Conservation (phyloP, 495 filamentous ascomycete genomes). For the Penicillium steckii region DNA sequence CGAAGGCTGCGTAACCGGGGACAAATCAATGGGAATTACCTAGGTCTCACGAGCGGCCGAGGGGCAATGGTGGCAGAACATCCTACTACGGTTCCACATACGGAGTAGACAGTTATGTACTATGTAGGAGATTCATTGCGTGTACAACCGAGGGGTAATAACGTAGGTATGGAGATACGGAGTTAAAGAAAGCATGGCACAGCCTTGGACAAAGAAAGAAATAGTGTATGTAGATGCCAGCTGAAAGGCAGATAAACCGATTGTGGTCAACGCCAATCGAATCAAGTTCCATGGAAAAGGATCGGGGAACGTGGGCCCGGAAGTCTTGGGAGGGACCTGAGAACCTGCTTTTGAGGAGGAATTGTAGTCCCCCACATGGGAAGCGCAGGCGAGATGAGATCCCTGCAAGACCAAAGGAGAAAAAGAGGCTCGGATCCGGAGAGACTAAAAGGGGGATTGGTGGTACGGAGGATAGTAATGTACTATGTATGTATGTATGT, state of each 20-base stretch:
- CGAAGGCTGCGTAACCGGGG: slow-evolving; percentile 12
- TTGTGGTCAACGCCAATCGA: slow-evolving; percentile 1
- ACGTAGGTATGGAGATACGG: too few relatives aligned
- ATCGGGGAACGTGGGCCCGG: slow-evolving; percentile 18
- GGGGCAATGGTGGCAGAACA: slow-evolving; percentile 1
- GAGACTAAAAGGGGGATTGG: background rate
- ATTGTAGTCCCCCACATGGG: slow-evolving; percentile 25
- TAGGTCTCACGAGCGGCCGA: slow-evolving; percentile 17
- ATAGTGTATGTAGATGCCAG: background rate
- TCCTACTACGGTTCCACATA: too few relatives aligned
- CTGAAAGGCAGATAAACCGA: background rate
- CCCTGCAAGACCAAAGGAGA: slow-evolving; percentile 23
- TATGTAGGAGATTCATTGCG: slow-evolving; percentile 1
- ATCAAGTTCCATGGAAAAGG: slow-evolving; percentile 14
- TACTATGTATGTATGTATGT: too few relatives aligned
- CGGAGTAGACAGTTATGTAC: background rate
- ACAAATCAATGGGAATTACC: slow-evolving; percentile 17
- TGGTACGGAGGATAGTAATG: too few relatives aligned
- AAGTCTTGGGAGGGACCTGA: slow-evolving; percentile 6
- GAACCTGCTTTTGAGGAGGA: slow-evolving; percentile 29
- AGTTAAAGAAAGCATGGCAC: background rate
- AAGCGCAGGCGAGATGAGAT: slow-evolving; percentile 15
- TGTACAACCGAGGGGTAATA: slow-evolving; percentile 5
- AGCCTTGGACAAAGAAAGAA: background rate
- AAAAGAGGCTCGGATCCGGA: slow-evolving; percentile 26